Conservation (phyloP, 1,284 basidiomycete genomes). For the Termitomyces sp. region DNA sequence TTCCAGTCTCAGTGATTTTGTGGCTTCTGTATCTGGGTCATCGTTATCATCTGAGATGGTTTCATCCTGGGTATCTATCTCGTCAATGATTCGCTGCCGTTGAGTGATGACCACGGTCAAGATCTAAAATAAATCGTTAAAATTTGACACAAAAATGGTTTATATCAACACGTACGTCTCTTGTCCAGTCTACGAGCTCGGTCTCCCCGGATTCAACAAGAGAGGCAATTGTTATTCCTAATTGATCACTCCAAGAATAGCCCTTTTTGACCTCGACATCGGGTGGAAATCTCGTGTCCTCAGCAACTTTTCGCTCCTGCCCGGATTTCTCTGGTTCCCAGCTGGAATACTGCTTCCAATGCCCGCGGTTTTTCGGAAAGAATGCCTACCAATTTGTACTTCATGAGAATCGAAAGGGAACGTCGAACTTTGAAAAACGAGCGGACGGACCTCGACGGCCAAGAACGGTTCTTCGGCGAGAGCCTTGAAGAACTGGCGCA, state of each 20-base stretch:
- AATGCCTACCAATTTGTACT: slow-evolving; percentile 52
- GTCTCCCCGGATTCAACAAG: slow-evolving; percentile 64
- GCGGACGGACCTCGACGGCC: slow-evolving; percentile 64
- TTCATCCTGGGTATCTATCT: slow-evolving; percentile 52
- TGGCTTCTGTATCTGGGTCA: slow-evolving; percentile 36
- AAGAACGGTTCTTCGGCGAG: slow-evolving; percentile 78
- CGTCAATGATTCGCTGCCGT: slow-evolving; percentile 66
- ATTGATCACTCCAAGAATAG: slow-evolving; percentile 84
- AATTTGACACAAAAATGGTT: slow-evolving; percentile 4
- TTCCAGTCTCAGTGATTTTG: slow-evolving; percentile 30
- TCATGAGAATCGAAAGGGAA: slow-evolving; percentile 9
- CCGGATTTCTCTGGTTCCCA: slow-evolving; percentile 61
- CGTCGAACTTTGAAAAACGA: background rate
- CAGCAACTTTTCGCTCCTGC: slow-evolving; percentile 34
- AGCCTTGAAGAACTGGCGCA: slow-evolving; percentile 90
- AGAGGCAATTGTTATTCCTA: slow-evolving; percentile 78
- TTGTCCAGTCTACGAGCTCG: slow-evolving; percentile 73
- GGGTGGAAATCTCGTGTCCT: slow-evolving; percentile 45
- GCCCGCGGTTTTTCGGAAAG: slow-evolving; percentile 82
- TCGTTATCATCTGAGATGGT: slow-evolving; percentile 36
- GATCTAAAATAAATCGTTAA: slow-evolving; percentile 44
- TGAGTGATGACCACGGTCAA: slow-evolving; percentile 61
- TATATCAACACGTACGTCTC: slow-evolving; percentile 52
- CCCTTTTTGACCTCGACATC: slow-evolving; percentile 86
- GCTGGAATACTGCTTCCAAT: slow-evolving; percentile 82